Base-by-base conservation (phyloP, 148 eudicot genomes). In the Silene latifolia region DNA sequence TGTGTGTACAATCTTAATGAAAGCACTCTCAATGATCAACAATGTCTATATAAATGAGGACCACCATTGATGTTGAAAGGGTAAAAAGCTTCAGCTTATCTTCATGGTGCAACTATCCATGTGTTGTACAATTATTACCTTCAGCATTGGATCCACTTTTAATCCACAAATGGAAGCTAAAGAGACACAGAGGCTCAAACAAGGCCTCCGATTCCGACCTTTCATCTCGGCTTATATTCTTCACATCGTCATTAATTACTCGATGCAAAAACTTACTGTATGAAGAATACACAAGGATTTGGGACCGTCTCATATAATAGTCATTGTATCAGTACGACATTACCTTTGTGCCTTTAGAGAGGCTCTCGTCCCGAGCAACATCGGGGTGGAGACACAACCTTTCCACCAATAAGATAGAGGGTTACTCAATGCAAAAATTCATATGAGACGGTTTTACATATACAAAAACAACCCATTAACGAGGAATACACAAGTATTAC, bases 121-220 rank as follows among this genome's bases (percentile, higher is more conserved):
- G 44, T 24, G 67, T 63, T 63, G 6, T 18, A 32, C 46, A 64
- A 29, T 64, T 64, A 64, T 64, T 60, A 12, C 44, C 44, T 39
- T 29, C 68, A 29, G 32, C 67, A 63, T 25, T 6, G 27, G 15
- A 12, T 63, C 67, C 10, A 64, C 68, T 29, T 29, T 64, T 17
- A 64, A n/a, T 64, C 68, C 68, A 64, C 63, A 19, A 6, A 32
- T 27, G 68, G 68, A 27, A 64, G 44, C 44, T 15, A n/a, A 17
- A 63, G 24, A 63, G 24, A 63, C 44, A 63, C n/a, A 63, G 24
- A 63, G 35, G 23, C 27, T 64, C 68, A 64, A 14, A 63, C 42
- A 63, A 39, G 44, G 44, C 8, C 44, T 39, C 8, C 44, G 44
- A 39, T 7, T 39, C 9, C 44, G 44, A 39, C 44, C 9, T 32